A percentile compares a stretch with the other conserved stretches of the same genome.
These are phyloP conservation scores for Colletotrichum magnum DNA, from an alignment of 2,329 filamentous ascomycete genomes.

Conservation along the genomic window DNA sequence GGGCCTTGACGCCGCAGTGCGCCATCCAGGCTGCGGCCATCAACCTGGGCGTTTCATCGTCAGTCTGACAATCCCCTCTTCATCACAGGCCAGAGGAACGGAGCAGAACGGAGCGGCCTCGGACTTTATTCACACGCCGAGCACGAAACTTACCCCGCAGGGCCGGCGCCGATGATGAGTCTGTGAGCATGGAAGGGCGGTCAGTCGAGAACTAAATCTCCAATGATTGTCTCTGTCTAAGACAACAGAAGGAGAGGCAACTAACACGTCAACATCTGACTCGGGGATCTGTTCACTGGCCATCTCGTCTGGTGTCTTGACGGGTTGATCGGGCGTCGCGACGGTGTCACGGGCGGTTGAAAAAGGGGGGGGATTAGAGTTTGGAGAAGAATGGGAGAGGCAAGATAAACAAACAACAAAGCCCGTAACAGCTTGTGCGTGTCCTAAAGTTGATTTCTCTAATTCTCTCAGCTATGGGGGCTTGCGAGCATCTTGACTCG, in stretches of 20 bases:
- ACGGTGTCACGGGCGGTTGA: too few species aligned
- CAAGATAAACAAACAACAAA: background rate
- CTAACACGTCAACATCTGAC: constrained; percentile 49
- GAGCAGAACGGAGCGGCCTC: background rate
- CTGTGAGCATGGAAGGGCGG: constrained; percentile 42
- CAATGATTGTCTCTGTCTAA: background rate
- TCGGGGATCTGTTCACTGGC: constrained; percentile 32
- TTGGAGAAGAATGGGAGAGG: background rate
- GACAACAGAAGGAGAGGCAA: background rate
- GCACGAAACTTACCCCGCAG: constrained; percentile 31
- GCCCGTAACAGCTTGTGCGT: too few species aligned
- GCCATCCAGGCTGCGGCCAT: constrained; percentile 62
- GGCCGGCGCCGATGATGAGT: constrained; percentile 58
- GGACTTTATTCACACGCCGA: background rate
- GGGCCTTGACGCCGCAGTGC: constrained; percentile 55
- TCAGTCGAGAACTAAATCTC: constrained; percentile 4
- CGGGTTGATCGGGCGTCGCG: background rate
- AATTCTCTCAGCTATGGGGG: background rate
- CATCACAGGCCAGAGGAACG: background rate
- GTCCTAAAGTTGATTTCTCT: too few species aligned
- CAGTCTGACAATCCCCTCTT: background rate
- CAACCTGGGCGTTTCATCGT: constrained; percentile 51
- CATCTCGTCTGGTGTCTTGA: constrained; percentile 21
- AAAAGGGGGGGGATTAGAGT: background rate
- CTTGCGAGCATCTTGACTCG: constrained; percentile 24